phyloP scores from a whole-genome alignment of 192 early-diverging fungal species.

The Kickxella alabastrina region DNA sequence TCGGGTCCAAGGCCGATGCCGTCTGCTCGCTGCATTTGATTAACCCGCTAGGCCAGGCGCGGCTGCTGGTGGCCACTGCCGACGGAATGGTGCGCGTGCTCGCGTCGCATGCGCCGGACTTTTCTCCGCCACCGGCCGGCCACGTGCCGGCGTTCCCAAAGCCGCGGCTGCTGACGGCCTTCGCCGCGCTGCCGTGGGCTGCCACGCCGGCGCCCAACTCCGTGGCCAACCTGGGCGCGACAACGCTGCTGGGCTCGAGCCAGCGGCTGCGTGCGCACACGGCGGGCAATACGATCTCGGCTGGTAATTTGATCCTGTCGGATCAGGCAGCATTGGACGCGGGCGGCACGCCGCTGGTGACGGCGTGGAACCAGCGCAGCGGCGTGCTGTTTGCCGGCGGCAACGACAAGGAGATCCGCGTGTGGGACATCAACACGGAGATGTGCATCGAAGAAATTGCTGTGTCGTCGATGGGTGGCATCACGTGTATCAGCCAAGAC shows the following conservation, averaged over 20 bases:
- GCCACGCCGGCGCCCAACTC: background rate
- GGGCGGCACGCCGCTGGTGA: conserved; percentile 23
- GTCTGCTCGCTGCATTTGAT: conserved; percentile 80
- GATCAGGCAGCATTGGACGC: background rate
- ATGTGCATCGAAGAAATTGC: conserved; percentile 47
- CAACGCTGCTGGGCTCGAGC: conserved; percentile 4
- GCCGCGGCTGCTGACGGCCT: conserved; percentile 40
- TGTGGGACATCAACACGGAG: conserved; percentile 48
- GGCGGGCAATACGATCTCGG: background rate
- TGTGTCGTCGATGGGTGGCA: conserved; percentile 32
- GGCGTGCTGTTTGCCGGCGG: conserved; percentile 41
- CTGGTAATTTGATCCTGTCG: background rate
- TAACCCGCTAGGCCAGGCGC: conserved; percentile 84
- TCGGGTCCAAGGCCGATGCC: conserved; percentile 15
- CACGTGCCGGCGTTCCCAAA: conserved; percentile 28
- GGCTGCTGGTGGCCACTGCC: conserved; percentile 61
- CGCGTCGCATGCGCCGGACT: conserved; percentile 43
- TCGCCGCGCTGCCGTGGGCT: conserved; percentile 40
- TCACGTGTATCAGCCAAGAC: conserved; percentile 44
- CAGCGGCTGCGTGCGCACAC: background rate
- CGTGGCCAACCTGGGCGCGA: background rate
- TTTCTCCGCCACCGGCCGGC: conserved; percentile 15
- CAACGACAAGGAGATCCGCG: conserved; percentile 37
- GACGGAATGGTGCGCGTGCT: conserved; percentile 50
- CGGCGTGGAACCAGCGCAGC: conserved; percentile 49